Evolutionary conservation across 1,284 basidiomycete genomes (phyloP).

Genomic region (Tilletia horrida): DNA sequence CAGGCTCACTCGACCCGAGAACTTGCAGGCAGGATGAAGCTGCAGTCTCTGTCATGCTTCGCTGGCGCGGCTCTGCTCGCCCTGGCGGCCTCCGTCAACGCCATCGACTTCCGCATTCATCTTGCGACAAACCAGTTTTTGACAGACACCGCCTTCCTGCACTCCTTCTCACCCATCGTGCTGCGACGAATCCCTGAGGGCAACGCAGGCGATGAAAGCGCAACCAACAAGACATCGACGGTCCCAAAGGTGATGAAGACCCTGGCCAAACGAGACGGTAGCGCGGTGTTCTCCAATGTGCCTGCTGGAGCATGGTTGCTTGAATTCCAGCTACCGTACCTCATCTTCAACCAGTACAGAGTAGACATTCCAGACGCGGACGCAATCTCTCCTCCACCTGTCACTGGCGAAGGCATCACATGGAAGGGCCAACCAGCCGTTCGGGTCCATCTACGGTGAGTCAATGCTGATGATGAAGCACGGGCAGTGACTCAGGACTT

Average conservation of each 20-base stretch:
- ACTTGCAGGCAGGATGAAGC: too few species aligned
- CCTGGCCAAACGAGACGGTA: slow-evolving; percentile 30
- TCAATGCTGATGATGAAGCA: background rate
- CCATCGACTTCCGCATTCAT: slow-evolving; percentile 36
- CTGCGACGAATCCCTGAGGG: slow-evolving; percentile 29
- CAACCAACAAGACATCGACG: background rate
- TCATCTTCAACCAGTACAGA: slow-evolving; percentile 32
- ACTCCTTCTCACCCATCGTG: slow-evolving; percentile 28
- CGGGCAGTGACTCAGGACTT: background rate
- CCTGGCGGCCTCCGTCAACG: slow-evolving; percentile 16
- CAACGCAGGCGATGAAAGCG: background rate
- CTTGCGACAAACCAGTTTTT: slow-evolving; percentile 33
- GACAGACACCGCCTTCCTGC: slow-evolving; percentile 29
- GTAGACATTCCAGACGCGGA: slow-evolving; percentile 28
- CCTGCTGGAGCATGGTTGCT: slow-evolving; percentile 34
- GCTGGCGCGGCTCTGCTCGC: background rate
- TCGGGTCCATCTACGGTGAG: slow-evolving; percentile 11
- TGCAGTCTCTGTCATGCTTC: too few species aligned
- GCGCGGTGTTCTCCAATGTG: slow-evolving; percentile 36
- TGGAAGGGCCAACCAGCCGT: slow-evolving; percentile 3
- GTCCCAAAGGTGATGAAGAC: slow-evolving; percentile 21
- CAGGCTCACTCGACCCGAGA: too few species aligned
- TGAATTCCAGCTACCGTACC: slow-evolving; percentile 28
- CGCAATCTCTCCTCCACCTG: slow-evolving; percentile 25
- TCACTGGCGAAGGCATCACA: background rate